phyloP scores from a whole-genome alignment of 768 basidiomycete species.

The Mycena belliarum region DNA sequence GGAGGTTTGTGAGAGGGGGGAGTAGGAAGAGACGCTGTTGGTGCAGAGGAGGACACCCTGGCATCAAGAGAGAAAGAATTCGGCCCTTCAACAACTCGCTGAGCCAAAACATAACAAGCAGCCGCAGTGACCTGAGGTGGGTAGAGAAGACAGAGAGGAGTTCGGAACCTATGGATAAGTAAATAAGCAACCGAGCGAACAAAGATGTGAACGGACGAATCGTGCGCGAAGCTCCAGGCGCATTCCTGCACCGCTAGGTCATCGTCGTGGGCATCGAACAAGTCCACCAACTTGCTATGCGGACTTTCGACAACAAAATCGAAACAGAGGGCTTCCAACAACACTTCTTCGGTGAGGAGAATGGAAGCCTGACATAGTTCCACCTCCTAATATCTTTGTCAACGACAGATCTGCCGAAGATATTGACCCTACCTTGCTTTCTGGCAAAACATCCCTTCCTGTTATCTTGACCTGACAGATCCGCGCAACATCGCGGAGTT shows the following conservation, averaged over 20 bases:
- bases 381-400: conserved; percentile 56
- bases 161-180: conserved; percentile 61
- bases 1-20: conserved; percentile 77
- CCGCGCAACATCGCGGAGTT: conserved; percentile 81
- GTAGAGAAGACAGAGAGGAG: conserved; percentile 74
- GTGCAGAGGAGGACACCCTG: conserved; percentile 68
- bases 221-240: conserved; percentile 85
- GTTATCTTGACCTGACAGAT: conserved; percentile 71
- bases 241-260: conserved; percentile 61
- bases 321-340: conserved; percentile 83
- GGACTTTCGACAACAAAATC: conserved; percentile 81
- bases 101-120: conserved; percentile 77
- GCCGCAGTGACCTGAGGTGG: conserved; percentile 71
- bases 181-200: conserved; percentile 5
- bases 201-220: conserved; percentile 59
- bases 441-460: conserved; percentile 56
- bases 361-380: conserved; percentile 71
- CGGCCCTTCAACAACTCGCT: conserved; percentile 70
- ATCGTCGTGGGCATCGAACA: conserved; percentile 59
- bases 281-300: conserved; percentile 72
- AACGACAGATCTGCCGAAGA: background rate
- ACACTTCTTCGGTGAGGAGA: conserved; percentile 71
- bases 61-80: conserved; percentile 74
- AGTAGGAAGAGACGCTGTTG: conserved; percentile 76
- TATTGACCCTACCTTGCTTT: conserved; percentile 56